A percentile compares a stretch with the other conserved stretches of the same genome.
Evolutionary conservation across 352 stramenopile genomes (phyloP).

Genomic region (Pythium inflatum): DNA sequence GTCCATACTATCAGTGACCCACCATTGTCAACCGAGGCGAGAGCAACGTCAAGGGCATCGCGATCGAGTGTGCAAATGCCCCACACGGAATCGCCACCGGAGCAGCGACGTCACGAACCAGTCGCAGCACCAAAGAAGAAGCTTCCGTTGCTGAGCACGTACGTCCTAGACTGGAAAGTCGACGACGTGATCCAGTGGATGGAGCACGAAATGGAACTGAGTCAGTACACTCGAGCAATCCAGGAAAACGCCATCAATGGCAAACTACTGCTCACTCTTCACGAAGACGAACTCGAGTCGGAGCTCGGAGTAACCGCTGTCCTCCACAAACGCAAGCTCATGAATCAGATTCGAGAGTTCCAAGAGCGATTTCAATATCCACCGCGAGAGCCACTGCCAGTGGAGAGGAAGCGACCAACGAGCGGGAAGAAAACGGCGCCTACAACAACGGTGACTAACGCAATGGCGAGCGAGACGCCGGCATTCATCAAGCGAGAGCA

Average conservation of each 20-base stretch:
- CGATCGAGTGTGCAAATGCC: neutral
- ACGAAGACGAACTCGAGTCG: constrained; percentile 39
- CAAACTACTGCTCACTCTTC: constrained; percentile 49
- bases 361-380: constrained; percentile 42
- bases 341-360: constrained; percentile 47
- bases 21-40: neutral
- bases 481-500: constrained; percentile 49
- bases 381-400: neutral
- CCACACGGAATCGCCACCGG: no score
- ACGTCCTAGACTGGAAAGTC: constrained; percentile 55
- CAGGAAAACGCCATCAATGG: constrained; percentile 49
- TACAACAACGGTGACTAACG: neutral
- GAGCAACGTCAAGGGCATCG: neutral
- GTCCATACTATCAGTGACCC: neutral
- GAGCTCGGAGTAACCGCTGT: constrained; percentile 41
- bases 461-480: constrained; percentile 32
- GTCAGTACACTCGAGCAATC: constrained; percentile 43
- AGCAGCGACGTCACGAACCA: neutral
- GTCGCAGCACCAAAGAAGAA: constrained; percentile 15
- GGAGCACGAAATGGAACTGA: constrained; percentile 49
- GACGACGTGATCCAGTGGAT: constrained; percentile 56
- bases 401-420: constrained; percentile 10
- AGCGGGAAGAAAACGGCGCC: constrained; percentile 18
- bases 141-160: constrained; percentile 25
- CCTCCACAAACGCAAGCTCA: constrained; percentile 52